Conservation (phyloP, 768 basidiomycete genomes). For the Termitomyces eurrhizus region DNA sequence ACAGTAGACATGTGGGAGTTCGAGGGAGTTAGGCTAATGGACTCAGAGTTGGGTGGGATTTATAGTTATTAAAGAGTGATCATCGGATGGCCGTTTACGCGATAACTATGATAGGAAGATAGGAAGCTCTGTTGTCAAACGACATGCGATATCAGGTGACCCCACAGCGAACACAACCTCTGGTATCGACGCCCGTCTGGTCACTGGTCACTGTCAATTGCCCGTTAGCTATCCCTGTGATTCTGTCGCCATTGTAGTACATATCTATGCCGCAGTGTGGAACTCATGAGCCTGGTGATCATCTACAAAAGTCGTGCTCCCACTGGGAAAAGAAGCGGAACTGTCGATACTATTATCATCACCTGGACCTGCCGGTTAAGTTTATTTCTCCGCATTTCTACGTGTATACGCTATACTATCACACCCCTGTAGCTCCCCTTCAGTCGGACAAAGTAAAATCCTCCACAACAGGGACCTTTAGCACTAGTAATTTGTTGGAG, state of each 20-base stretch:
- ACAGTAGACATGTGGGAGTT: constrained; percentile 18
- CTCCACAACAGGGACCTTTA: too few relatives aligned
- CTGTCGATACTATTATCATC: not conserved
- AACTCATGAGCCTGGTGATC: too few relatives aligned
- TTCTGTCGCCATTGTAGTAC: too few relatives aligned
- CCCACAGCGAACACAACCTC: not conserved
- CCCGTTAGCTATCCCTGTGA: too few relatives aligned
- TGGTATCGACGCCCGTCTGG: not conserved
- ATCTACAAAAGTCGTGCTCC: not conserved
- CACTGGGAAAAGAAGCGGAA: not conserved
- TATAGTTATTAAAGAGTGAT: not conserved
- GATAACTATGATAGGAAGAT: not conserved
- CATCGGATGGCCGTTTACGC: not conserved
- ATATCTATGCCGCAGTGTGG: too few relatives aligned
- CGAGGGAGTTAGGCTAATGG: constrained; percentile 13
- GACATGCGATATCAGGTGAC: not conserved
- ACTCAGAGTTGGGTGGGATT: not conserved
- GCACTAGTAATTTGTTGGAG: too few relatives aligned
- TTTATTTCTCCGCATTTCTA: too few relatives aligned
- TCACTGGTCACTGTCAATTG: not conserved
- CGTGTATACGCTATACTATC: not conserved
- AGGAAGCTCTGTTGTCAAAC: not conserved
- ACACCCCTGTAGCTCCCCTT: too few relatives aligned
- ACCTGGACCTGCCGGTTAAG: not conserved
- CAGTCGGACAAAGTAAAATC: too few relatives aligned